These are phyloP conservation scores for Arabidopsis suecica DNA, from an alignment of 345 rosid genomes.

Conservation along the genomic window DNA sequence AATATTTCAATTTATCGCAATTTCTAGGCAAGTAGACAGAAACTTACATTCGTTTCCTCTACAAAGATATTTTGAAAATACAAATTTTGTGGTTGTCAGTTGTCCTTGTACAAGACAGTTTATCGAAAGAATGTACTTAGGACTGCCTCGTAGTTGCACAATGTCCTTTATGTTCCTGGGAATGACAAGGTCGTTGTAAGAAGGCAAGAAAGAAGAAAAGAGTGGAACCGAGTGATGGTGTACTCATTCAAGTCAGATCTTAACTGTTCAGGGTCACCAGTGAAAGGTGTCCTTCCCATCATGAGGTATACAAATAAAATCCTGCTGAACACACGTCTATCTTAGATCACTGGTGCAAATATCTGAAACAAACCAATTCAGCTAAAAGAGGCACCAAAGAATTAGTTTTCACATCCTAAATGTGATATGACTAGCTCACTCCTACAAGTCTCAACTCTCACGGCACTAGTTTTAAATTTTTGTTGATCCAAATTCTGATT, in stretches of 20 bases:
- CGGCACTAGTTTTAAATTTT: too few relatives aligned
- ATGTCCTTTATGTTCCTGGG: conserved; percentile 87
- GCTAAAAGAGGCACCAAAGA: not conserved
- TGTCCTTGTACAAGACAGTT: too few relatives aligned
- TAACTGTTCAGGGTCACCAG: conserved; percentile 94
- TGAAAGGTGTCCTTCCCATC: conserved; percentile 87
- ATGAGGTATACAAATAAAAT: conserved; percentile 76
- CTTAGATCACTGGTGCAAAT: conserved; percentile 88
- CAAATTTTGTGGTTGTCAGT: too few relatives aligned
- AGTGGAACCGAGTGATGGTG: conserved; percentile 6
- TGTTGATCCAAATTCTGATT: too few relatives aligned
- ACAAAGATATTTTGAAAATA: too few relatives aligned
- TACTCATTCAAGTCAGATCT: too few relatives aligned
- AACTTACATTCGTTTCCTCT: too few relatives aligned
- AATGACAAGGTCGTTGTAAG: conserved; percentile 21
- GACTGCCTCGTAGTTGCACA: conserved; percentile 83
- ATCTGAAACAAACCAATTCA: conserved; percentile 67
- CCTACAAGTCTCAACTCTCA: not conserved
- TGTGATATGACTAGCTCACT: conserved; percentile 15
- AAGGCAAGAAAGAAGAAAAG: conserved; percentile 7
- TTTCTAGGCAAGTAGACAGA: too few relatives aligned
- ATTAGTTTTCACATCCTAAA: conserved; percentile 14
- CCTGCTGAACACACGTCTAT: conserved; percentile 97
- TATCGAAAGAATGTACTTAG: too few relatives aligned
- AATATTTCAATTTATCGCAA: too few relatives aligned